phyloP scores from a whole-genome alignment of 257 asterid species.

The Osmanthus fragrans region DNA sequence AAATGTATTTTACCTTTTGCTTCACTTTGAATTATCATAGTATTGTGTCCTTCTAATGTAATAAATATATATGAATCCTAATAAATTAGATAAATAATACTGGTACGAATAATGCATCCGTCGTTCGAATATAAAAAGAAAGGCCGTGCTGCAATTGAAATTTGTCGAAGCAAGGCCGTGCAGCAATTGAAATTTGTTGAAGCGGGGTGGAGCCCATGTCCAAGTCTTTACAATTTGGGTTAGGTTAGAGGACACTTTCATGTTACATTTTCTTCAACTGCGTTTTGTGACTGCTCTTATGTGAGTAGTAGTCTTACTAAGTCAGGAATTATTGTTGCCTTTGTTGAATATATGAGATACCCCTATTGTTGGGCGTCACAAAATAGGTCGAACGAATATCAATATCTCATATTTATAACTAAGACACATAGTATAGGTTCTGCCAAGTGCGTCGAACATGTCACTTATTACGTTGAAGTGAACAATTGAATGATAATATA shows the following conservation, averaged over 20 bases:
- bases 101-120: not conserved
- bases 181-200: not conserved
- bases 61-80: no score
- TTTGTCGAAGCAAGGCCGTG: no score
- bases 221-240: conserved; percentile 11
- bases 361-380: no score
- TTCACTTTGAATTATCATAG: no score
- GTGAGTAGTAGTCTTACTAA: not conserved
- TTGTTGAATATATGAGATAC: not conserved
- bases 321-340: not conserved
- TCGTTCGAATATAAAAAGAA: not conserved
- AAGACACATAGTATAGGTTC: no score
- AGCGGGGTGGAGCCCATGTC: conserved; percentile 21
- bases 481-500: no score
- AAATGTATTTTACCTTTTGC: not conserved
- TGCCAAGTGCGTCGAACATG: not conserved
- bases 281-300: not conserved
- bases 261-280: not conserved
- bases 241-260: conserved; percentile 22
- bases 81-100: not conserved
- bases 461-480: no score
- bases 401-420: not conserved
- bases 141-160: no score
- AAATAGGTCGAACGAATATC: no score
- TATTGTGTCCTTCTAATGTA: no score